phyloP scores from a whole-genome alignment of 1,284 basidiomycete genomes.

The Cerioporus squamosus region DNA sequence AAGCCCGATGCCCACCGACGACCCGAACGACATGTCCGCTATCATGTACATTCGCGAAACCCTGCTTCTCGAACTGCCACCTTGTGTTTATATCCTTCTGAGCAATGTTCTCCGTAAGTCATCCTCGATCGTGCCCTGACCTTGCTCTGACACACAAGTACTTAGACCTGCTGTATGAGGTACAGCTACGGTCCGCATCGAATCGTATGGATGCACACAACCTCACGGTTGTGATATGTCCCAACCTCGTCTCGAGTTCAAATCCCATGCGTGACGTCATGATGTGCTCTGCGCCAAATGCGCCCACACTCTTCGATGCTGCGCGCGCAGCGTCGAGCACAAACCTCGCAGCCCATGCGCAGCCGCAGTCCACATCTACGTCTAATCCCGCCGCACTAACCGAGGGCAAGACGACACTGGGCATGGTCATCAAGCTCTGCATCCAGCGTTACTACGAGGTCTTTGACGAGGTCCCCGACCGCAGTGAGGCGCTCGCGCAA shows the following conservation, averaged over 20 bases:
- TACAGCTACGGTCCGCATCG: slow-evolving; percentile 61
- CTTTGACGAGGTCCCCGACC: slow-evolving; percentile 77
- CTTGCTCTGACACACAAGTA: neutral
- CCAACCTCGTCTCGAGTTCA: slow-evolving; percentile 75
- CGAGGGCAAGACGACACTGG: slow-evolving; percentile 66
- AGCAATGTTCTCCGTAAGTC: slow-evolving; percentile 74
- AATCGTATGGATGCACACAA: slow-evolving; percentile 88
- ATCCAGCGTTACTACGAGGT: slow-evolving; percentile 85
- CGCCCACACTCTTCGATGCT: slow-evolving; percentile 37
- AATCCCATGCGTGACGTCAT: slow-evolving; percentile 72
- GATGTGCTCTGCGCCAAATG: slow-evolving; percentile 69
- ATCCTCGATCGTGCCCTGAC: neutral
- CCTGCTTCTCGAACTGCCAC: slow-evolving; percentile 67
- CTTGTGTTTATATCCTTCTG: slow-evolving; percentile 75
- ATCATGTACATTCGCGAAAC: slow-evolving; percentile 68
- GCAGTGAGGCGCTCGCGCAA: slow-evolving; percentile 61
- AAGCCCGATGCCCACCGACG: slow-evolving; percentile 64
- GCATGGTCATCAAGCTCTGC: slow-evolving; percentile 73
- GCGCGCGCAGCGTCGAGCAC: slow-evolving; percentile 29
- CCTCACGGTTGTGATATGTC: slow-evolving; percentile 76
- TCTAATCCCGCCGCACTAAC: slow-evolving; percentile 29
- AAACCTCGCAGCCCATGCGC: slow-evolving; percentile 8
- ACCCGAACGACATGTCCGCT: slow-evolving; percentile 59
- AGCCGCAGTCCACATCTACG: slow-evolving; percentile 6
- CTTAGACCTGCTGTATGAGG: slow-evolving; percentile 83